These are phyloP conservation scores for Flammula alnicola DNA, from an alignment of 1,284 basidiomycete species.

Conservation along the genomic window DNA sequence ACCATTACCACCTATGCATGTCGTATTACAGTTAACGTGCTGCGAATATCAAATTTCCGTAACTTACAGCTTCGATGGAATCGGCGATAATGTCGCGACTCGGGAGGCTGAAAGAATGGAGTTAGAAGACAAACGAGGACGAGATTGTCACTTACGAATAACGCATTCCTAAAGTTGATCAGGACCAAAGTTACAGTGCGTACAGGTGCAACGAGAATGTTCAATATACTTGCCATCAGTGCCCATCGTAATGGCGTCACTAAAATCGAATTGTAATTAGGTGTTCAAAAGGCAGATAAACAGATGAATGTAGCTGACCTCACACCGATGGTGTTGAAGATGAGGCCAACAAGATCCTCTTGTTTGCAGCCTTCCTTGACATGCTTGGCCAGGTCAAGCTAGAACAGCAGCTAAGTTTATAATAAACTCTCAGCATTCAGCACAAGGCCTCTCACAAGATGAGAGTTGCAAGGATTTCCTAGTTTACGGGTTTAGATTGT, in stretches of 20 bases:
- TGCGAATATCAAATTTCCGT: not conserved
- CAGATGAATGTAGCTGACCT: conserved; percentile 47
- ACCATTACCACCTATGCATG: conserved; percentile 67
- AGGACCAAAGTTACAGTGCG: not conserved
- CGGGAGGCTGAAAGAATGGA: conserved; percentile 62
- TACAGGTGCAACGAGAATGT: not conserved
- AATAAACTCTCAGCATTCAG: not conserved
- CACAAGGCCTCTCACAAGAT: conserved; percentile 54
- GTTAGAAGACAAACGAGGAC: not conserved
- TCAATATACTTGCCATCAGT: conserved; percentile 62
- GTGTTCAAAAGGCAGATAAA: not conserved
- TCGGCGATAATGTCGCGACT: conserved; percentile 92
- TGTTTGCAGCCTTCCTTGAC: conserved; percentile 79
- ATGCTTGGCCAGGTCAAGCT: conserved; percentile 78
- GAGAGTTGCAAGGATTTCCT: conserved; percentile 85
- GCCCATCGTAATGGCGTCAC: conserved; percentile 85
- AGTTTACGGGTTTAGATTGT: not conserved
- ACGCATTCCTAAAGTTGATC: conserved; percentile 66
- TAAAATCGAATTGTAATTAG: conserved; percentile 26
- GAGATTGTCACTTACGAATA: conserved; percentile 62
- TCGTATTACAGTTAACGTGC: not conserved
- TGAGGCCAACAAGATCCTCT: conserved; percentile 76
- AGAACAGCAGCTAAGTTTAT: conserved; percentile 4
- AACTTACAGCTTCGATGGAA: conserved; percentile 80
- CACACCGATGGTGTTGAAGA: conserved; percentile 82